Base-by-base conservation (phyloP, 1,139 yeast species). In the Saccharomyces hybrid region DNA sequence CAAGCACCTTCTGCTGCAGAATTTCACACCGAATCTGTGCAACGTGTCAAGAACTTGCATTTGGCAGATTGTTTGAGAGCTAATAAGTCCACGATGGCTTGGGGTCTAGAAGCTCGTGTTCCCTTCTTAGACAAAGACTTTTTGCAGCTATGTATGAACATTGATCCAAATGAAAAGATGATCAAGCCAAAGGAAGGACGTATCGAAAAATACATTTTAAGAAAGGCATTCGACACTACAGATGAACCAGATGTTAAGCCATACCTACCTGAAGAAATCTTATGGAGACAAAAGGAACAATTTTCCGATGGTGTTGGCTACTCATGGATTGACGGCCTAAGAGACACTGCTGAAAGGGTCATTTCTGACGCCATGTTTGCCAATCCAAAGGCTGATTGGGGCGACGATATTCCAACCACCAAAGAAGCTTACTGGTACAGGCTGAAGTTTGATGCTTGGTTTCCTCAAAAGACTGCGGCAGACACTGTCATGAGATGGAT, bases 351-450 rank as follows among this genome's bases (percentile, higher is more conserved):
- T 58, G 96, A 90, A 73, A 80, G 80, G 64, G 80, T 82, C 58
- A 88, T 93, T 60, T 71, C 89, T 53, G 99, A 93, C 71, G 98
- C 90, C 76, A 85, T 89, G 75, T 80, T 93, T 62, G 87, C 88
- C 61, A 78, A 79, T 70, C 96, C 97, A 65, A 91, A 90, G 78
- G 83, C 96, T 16, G 90, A 88, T 70, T 93, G 99, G 99, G 98
- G 98, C 59, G 77, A 71, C 58, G 99, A 95, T 71, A 76, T 90
- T 55, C 99, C 99, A 70, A 83, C 90, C 60, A 93, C 99, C 55
- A 93, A 95, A 81, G 99, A 93, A 79, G 99, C 99, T 53, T 93
- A 89, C 83, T 93, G 97, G 96, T 93, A 93, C 82, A 84, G 99
- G 80, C 80, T 86, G 71, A 88, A 90, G 81, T 93, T 93, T 70